These are phyloP conservation scores for Linnemannia zychae DNA, from an alignment of 192 early-diverging fungal species.

Conservation along the genomic window DNA sequence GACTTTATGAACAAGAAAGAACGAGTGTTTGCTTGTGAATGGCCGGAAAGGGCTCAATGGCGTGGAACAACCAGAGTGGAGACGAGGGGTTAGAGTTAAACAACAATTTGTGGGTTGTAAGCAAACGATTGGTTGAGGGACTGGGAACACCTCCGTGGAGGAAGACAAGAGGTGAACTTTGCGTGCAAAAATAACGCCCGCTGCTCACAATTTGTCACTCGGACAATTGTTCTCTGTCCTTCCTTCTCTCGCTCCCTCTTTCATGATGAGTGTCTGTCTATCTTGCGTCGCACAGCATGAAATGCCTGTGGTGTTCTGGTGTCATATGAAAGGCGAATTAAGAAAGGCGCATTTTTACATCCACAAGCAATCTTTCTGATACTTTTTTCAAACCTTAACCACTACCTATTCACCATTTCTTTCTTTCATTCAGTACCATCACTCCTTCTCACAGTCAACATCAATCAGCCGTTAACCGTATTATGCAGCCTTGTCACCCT, in stretches of 20 bases:
- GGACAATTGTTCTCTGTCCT: neutral
- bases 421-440: too few species aligned
- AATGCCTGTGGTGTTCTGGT: too few species aligned
- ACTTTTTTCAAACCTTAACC: too few species aligned
- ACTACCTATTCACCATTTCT: too few species aligned
- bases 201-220: neutral
- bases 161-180: neutral
- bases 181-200: neutral
- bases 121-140: neutral
- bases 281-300: neutral
- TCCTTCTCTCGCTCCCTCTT: neutral
- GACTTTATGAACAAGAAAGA: neutral
- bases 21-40: neutral
- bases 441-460: too few species aligned
- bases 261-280: neutral
- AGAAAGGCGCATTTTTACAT: too few species aligned
- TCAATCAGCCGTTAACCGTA: too few species aligned
- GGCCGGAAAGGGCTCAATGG: conserved; percentile 1
- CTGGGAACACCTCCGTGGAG: neutral
- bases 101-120: neutral
- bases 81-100: neutral
- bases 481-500: too few species aligned
- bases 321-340: too few species aligned
- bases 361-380: too few species aligned
- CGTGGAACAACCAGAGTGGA: conserved; percentile 3